A percentile compares a stretch with the other conserved stretches of the same genome.
Conservation (phyloP, 1,284 basidiomycete genomes). For the Kwoniella shivajii region DNA sequence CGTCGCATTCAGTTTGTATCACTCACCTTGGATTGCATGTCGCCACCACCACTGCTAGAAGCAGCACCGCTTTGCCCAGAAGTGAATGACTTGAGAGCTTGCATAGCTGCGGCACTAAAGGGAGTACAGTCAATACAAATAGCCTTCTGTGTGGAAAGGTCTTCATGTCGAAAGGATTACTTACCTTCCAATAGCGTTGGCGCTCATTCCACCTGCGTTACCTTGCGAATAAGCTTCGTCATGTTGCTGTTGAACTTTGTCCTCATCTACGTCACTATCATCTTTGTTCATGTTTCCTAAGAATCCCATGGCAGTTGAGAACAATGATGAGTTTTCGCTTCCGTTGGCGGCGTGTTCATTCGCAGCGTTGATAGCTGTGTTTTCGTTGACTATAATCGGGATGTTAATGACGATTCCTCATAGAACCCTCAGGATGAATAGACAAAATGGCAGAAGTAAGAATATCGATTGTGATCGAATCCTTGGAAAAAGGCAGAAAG, state of each 20-base stretch:
- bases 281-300: constrained; percentile 37
- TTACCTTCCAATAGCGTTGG: constrained; percentile 62
- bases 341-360: constrained; percentile 47
- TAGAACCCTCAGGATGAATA: too few relatives aligned
- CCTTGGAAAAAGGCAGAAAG: not conserved
- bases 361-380: constrained; percentile 42
- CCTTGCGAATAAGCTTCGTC: constrained; percentile 60
- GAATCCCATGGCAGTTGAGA: constrained; percentile 33
- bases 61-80: constrained; percentile 53
- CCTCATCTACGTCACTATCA: constrained; percentile 62
- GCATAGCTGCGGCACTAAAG: constrained; percentile 69
- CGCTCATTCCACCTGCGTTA: constrained; percentile 60
- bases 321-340: constrained; percentile 39
- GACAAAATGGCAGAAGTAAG: not conserved
- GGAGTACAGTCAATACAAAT: not conserved
- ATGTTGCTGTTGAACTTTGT: constrained; percentile 61
- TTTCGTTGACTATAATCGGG: constrained; percentile 41
- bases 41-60: constrained; percentile 52
- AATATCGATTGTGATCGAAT: not conserved
- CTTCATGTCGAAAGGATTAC: constrained; percentile 1
- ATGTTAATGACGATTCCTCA: too few relatives aligned
- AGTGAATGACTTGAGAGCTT: constrained; percentile 64
- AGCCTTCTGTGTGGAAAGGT: not conserved
- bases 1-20: not conserved
- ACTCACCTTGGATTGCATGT: constrained; percentile 44